These are phyloP conservation scores for Leccinum pachyderme DNA, from an alignment of 1,284 basidiomycete genomes.

Conservation along the genomic window DNA sequence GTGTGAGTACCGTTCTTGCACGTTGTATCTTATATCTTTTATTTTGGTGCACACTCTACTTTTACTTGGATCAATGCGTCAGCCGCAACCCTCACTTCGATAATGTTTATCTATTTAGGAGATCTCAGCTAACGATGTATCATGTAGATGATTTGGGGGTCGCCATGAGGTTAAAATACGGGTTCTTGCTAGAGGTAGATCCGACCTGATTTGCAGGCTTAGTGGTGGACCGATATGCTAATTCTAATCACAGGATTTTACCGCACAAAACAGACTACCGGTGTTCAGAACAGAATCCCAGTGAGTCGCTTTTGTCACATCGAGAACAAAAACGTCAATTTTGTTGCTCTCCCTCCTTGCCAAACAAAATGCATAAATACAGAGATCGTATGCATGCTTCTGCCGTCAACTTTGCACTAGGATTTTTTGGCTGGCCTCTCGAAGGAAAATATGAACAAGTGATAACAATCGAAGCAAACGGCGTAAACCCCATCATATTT, in stretches of 20 bases:
- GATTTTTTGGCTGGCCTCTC: conserved; percentile 84
- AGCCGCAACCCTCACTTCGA: background rate
- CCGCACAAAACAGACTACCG: conserved; percentile 64
- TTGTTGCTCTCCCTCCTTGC: background rate
- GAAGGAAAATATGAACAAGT: conserved; percentile 78
- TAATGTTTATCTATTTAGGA: background rate
- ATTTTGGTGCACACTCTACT: background rate
- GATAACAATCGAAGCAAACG: conserved; percentile 71
- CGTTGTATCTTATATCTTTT: background rate
- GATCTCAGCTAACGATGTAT: background rate
- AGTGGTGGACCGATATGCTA: background rate
- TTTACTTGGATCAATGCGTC: background rate
- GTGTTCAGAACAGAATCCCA: conserved; percentile 89
- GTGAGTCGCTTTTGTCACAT: conserved; percentile 38
- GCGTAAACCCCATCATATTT: conserved; percentile 41
- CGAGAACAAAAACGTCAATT: background rate
- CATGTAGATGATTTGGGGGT: conserved; percentile 65
- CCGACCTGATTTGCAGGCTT: background rate
- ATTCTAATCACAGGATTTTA: conserved; percentile 60
- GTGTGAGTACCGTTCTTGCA: conserved; percentile 43
- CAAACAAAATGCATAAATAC: conserved; percentile 16
- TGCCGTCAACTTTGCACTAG: conserved; percentile 81
- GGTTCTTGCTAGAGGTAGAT: conserved; percentile 64
- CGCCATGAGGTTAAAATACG: conserved; percentile 76
- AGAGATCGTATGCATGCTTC: conserved; percentile 82